Evolutionary conservation across 1,284 basidiomycete genomes (phyloP).

Genomic region (Kwoniella shivajii): DNA sequence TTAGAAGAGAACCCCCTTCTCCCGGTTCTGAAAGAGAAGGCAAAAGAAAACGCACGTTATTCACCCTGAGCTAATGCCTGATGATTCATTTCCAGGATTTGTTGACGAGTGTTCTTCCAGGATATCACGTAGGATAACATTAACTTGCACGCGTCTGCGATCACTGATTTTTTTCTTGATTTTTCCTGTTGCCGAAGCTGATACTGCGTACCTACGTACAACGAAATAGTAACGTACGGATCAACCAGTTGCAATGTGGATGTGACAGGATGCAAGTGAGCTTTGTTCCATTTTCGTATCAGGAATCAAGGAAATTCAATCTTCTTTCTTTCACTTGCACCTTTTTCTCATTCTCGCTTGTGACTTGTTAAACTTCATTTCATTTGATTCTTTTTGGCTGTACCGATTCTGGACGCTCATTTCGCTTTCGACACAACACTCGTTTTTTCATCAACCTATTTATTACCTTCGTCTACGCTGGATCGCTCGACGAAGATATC

Average conservation of each 20-base stretch:
- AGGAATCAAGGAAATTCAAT: not conserved
- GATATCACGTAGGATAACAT: not conserved
- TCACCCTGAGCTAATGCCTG: conserved; percentile 7
- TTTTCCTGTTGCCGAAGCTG: too few species aligned
- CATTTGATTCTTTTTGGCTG: not conserved
- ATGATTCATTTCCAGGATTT: not conserved
- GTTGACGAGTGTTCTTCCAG: conserved; percentile 1
- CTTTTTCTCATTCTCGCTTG: not conserved
- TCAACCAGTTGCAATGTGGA: too few species aligned
- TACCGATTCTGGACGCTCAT: too few species aligned
- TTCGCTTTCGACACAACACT: conserved; percentile 3
- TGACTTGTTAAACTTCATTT: not conserved
- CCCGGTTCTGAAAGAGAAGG: too few species aligned
- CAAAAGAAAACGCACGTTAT: conserved; percentile 1
- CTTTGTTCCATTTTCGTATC: not conserved
- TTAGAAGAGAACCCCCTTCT: too few species aligned
- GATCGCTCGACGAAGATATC: conserved; percentile 3
- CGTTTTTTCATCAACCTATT: not conserved
- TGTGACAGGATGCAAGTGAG: too few species aligned
- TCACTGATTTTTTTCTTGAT: not conserved
- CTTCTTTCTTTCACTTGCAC: not conserved
- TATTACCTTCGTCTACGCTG: conserved; percentile 3
- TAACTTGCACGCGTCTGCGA: not conserved
- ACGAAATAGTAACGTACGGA: too few species aligned
- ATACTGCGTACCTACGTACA: too few species aligned